Base-by-base conservation (phyloP, 257 asterid genomes). In the Pogostemon cablin region DNA sequence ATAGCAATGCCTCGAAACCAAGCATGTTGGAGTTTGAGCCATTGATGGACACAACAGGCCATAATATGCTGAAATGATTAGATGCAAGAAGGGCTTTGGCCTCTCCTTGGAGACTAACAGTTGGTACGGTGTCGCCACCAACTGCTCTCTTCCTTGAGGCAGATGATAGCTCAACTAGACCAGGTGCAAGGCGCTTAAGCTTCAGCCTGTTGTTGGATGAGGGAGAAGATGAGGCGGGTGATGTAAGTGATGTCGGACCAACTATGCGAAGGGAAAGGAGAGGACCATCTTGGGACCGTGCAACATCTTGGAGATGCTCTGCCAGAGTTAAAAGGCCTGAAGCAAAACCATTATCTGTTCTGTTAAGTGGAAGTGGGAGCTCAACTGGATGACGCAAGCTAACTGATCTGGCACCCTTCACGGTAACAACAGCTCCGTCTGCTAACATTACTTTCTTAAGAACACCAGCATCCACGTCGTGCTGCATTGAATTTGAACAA, bases 171-270 rank as follows among this genome's bases (percentile, higher is more conserved):
- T 95, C 99, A 46, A 95, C 99, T 0, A 95, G 88, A 63, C 99
- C 99, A 34, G 99, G 99, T 10, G 99, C 97, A 3, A 95, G 95
- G 65, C 97, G 93, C 84, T 88, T 95, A 42, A 95, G 91, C 86
- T 91, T 93, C 74, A 93, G 99, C 71, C 79, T 77, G 80, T 83
- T 89, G 6, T 43, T 64, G 41, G 95, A 75, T 49, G 88, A 79
- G 11, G 93, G 75, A 8, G 97, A 80, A 32, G 96, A 62, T 9
- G 96, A 61, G 62, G 92, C 10, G 12, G 96, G 98, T 57, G 99
- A 84, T 11, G 96, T 76, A 58, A 95, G 91, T 0, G 98, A 95
- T 3, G 99, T 86, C 1, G 96, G 95, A 17, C 99, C 99, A 9
- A 95, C 99, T 2, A 95, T 89, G 65, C 98, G 95, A 43, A 95